Conservation (phyloP, 768 basidiomycete species). For the Candolleomyces aberdarensis region DNA sequence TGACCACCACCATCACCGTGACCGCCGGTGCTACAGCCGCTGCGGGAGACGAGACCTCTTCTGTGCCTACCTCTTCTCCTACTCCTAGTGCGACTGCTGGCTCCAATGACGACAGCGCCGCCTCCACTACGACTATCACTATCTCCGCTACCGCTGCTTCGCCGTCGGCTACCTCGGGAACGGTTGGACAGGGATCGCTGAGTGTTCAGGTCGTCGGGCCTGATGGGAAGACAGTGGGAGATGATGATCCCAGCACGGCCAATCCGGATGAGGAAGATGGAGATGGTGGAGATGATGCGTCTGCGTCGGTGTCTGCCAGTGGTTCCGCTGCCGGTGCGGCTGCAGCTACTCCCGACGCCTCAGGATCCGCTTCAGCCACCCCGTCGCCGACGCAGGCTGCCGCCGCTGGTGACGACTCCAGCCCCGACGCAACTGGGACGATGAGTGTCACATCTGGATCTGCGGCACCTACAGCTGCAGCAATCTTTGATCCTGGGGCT, state of each 20-base stretch:
- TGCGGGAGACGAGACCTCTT: not conserved
- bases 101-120: constrained; percentile 6
- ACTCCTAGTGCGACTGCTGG: constrained; percentile 8
- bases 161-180: not conserved
- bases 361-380: no score
- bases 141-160: not conserved
- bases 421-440: no score
- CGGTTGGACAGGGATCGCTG: not conserved
- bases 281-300: not conserved
- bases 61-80: not conserved
- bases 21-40: not conserved
- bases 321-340: not conserved
- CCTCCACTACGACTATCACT: constrained; percentile 6
- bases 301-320: constrained; percentile 8
- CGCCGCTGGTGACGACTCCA: no score
- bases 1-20: constrained; percentile 1
- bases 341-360: not conserved
- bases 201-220: constrained; percentile 4
- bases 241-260: constrained; percentile 6
- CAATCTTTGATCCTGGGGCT: no score
- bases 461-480: no score
- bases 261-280: not conserved
- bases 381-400: no score
- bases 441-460: no score
- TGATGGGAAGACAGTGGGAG: constrained; percentile 7